Evolutionary conservation across 441 rosid species (phyloP).

Genomic region (Omphalea diandra): DNA sequence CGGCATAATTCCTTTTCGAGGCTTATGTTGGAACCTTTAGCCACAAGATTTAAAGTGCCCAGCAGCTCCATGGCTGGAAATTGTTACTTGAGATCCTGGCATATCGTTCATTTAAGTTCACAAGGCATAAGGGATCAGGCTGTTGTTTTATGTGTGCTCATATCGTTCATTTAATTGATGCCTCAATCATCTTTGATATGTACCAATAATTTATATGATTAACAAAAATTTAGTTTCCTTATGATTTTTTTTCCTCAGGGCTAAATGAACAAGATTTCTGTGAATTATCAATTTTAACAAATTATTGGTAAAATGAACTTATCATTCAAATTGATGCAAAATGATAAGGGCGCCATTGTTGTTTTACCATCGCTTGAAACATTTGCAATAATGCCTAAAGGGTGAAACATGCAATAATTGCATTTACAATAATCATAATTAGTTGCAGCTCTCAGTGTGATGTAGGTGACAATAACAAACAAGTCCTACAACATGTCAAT

Average conservation of each 20-base stretch:
- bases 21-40: background rate
- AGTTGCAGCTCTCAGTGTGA: no score
- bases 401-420: background rate
- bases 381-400: background rate
- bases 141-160: constrained; percentile 25
- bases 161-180: no score
- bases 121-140: constrained; percentile 18
- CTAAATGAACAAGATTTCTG: no score
- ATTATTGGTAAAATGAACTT: no score
- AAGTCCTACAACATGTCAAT: background rate
- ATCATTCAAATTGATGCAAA: no score
- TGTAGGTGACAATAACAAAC: no score
- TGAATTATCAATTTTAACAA: no score
- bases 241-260: no score
- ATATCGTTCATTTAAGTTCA: background rate
- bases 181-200: background rate
- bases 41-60: constrained; percentile 2
- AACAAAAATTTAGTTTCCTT: constrained; percentile 7
- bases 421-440: constrained; percentile 5
- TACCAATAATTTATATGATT: background rate
- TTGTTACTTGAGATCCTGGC: background rate
- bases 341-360: no score
- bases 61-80: background rate
- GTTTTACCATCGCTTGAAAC: background rate
- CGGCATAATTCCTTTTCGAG: background rate